phyloP scores from a whole-genome alignment of 1,139 yeast species.

The Fermentozyma sake region DNA sequence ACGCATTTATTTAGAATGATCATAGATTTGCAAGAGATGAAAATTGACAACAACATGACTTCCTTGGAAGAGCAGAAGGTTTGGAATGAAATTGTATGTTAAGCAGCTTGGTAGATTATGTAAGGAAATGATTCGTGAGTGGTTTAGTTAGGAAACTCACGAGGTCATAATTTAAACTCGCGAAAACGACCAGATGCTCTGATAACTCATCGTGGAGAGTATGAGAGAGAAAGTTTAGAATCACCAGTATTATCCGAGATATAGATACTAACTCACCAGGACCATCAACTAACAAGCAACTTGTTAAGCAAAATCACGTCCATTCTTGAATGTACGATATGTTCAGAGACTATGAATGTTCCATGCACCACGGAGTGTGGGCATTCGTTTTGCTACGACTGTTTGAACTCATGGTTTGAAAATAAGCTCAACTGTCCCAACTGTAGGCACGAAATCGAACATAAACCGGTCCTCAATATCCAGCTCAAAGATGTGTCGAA shows the following conservation, averaged over 20 bases:
- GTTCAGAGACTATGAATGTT: conserved; percentile 42
- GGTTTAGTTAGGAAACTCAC: too few species aligned
- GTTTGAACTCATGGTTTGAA: conserved; percentile 49
- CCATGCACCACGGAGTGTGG: conserved; percentile 43
- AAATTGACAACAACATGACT: too few species aligned
- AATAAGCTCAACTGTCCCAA: conserved; percentile 51
- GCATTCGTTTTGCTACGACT: conserved; percentile 44
- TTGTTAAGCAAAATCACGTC: conserved; percentile 22
- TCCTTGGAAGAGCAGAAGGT: conserved; percentile 5
- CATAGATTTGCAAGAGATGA: too few species aligned
- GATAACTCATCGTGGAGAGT: too few species aligned
- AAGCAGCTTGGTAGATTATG: too few species aligned
- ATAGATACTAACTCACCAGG: conserved; percentile 17
- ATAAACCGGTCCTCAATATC: conserved; percentile 43
- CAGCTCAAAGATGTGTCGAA: conserved; percentile 36
- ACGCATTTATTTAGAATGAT: too few species aligned
- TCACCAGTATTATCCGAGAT: too few species aligned
- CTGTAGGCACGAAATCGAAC: conserved; percentile 42
- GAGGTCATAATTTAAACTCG: too few species aligned
- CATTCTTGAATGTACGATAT: conserved; percentile 37
- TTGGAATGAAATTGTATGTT: conserved; percentile 15
- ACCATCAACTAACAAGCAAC: conserved; percentile 11
- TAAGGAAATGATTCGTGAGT: too few species aligned
- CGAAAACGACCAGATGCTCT: too few species aligned
- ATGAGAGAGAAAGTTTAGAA: too few species aligned